These are phyloP conservation scores for Cercospora sp. DNA, from an alignment of 2,329 filamentous ascomycete species.

Conservation along the genomic window DNA sequence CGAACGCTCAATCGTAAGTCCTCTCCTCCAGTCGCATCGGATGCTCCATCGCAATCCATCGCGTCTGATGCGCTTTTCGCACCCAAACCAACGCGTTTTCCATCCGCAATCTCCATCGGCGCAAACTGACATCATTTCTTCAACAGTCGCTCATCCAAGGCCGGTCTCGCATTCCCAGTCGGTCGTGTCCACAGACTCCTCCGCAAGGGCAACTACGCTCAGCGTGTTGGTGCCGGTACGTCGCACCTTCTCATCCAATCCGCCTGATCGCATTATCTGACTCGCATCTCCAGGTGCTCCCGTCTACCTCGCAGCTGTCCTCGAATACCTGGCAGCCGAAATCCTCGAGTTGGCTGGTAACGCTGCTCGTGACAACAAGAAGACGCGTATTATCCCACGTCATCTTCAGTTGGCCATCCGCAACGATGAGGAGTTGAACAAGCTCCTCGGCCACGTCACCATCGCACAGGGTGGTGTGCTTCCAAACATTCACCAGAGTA, in stretches of 20 bases:
- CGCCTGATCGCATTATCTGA: slow-evolving; percentile 22
- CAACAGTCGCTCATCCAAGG: slow-evolving; percentile 92
- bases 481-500: slow-evolving; percentile 97
- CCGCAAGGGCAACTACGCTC: slow-evolving; percentile 98
- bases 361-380: slow-evolving; percentile 98
- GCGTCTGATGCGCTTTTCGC: slow-evolving; percentile 47
- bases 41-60: slow-evolving; percentile 27
- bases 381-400: slow-evolving; percentile 98
- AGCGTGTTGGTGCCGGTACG: slow-evolving; percentile 94
- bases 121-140: slow-evolving; percentile 45
- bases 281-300: slow-evolving; percentile 25
- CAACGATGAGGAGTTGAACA: slow-evolving; percentile 98
- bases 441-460: slow-evolving; percentile 92
- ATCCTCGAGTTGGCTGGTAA: slow-evolving; percentile 97
- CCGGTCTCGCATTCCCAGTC: slow-evolving; percentile 97
- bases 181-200: slow-evolving; percentile 99
- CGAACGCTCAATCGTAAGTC: slow-evolving; percentile 94
- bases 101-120: slow-evolving; percentile 25
- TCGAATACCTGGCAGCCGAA: slow-evolving; percentile 97
- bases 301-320: slow-evolving; percentile 85
- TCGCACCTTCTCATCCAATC: slow-evolving; percentile 25
- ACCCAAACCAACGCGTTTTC: slow-evolving; percentile 36
- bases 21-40: slow-evolving; percentile 19
- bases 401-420: slow-evolving; percentile 97
- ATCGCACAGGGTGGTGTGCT: slow-evolving; percentile 97